Base-by-base conservation (phyloP, 306 rosid genomes). In the peach (Prunus persica) region DNA sequence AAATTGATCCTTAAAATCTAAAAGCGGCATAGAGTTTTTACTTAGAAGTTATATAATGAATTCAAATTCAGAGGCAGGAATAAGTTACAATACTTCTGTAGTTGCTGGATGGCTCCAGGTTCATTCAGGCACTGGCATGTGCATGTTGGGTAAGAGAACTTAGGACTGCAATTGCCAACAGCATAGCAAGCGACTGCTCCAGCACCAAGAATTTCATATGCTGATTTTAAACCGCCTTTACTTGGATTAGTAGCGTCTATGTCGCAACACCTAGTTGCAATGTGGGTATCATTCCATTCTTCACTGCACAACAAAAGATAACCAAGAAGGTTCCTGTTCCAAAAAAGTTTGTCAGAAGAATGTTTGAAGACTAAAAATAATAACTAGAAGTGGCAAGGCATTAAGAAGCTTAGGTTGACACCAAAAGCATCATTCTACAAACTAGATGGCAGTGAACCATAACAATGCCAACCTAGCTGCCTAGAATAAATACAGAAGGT, bases 131-230 rank as follows among this genome's bases (percentile, higher is more conserved):
- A 81, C 81, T 84, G 90, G 80, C 80, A 56, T 69, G 86, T 20
- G 73, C 97, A 94, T 16, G 97, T 87, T 80, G 93, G 92, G 82
- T 87, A 90, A 20, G 95, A 79, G 71, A 84, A 86, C 88, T 81
- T 89, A 4, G 90, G 88, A 80, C 69, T 82, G 79, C 79, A 79
- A 69, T 71, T 81, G 80, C 90, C 88, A 61, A 83, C 72, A 50
- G 93, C 79, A 80, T 90, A 86, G 82, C 98, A 94, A 73, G 98
- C 89, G 68, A 92, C 89, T 78, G 89, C 89, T 84, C 89, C 97
- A 72, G 95, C 98, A 65, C 96, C 97, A 52, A 79, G 83, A 73
- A 94, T 83, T 84, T 91, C 95, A 72, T 79, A 70, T 11, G 90
- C 83, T 77, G 89, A 83, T 83, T 89, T 94, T 52, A 91, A 82